Conservation (phyloP, 2,329 filamentous ascomycete genomes). For the Pochonia chlamydosporia region DNA sequence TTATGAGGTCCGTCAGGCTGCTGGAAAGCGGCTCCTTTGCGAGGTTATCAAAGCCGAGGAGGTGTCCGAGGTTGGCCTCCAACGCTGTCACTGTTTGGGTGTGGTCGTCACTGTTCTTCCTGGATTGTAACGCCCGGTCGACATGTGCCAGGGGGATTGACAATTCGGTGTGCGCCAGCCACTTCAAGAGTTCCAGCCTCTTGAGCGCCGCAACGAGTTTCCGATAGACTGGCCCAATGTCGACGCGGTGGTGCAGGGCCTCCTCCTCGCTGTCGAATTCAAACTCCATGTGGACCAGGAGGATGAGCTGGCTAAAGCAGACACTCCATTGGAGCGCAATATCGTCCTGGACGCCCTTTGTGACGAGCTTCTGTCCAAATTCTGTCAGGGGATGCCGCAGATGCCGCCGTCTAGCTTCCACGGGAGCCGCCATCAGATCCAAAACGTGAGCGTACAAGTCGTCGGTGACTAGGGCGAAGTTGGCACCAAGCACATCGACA, state of each 20-base stretch:
- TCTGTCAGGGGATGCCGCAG: slow-evolving; percentile 56
- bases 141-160: slow-evolving; percentile 39
- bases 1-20: slow-evolving; percentile 60
- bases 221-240: slow-evolving; percentile 65
- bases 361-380: slow-evolving; percentile 69
- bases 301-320: slow-evolving; percentile 74
- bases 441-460: slow-evolving; percentile 48
- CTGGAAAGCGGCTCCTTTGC: slow-evolving; percentile 47
- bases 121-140: slow-evolving; percentile 26
- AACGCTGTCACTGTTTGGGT: slow-evolving; percentile 49
- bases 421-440: slow-evolving; percentile 37
- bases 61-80: slow-evolving; percentile 55
- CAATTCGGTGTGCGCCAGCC: slow-evolving; percentile 58
- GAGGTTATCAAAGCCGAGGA: slow-evolving; percentile 54
- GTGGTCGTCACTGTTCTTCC: slow-evolving; percentile 39
- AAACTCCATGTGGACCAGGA: slow-evolving; percentile 81
- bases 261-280: slow-evolving; percentile 72
- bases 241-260: slow-evolving; percentile 51
- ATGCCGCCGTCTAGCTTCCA: slow-evolving; percentile 40
- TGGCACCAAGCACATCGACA: slow-evolving; percentile 61
- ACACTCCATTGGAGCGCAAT: slow-evolving; percentile 67
- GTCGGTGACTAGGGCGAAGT: slow-evolving; percentile 53
- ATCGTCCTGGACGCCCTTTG: slow-evolving; percentile 74
- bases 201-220: slow-evolving; percentile 65
- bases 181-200: slow-evolving; percentile 67